phyloP scores from a whole-genome alignment of 2,329 filamentous ascomycete genomes.

The Myotisia sp. region DNA sequence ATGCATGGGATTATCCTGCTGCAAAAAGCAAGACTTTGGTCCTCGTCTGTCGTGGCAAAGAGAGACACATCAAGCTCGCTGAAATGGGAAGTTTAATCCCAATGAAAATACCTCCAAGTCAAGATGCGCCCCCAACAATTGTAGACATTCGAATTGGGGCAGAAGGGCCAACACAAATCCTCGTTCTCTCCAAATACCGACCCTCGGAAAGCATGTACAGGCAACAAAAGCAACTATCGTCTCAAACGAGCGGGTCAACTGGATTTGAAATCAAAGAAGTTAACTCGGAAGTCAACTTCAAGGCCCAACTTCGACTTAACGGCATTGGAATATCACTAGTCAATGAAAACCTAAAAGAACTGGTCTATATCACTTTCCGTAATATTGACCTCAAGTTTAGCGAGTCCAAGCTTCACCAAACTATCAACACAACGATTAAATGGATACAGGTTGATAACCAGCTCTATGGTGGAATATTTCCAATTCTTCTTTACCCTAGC shows the following conservation, averaged over 20 bases:
- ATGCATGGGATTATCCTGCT: constrained; percentile 97
- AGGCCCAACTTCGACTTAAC: constrained; percentile 72
- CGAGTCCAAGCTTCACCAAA: constrained; percentile 89
- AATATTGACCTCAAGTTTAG: constrained; percentile 84
- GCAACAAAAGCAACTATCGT: constrained; percentile 42
- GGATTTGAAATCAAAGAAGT: constrained; percentile 91
- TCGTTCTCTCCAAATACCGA: constrained; percentile 89
- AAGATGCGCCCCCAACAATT: constrained; percentile 57
- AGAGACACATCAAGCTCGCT: constrained; percentile 83
- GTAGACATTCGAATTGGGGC: constrained; percentile 95
- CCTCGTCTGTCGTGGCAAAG: constrained; percentile 61
- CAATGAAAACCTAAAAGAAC: constrained; percentile 78
- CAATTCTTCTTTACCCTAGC: constrained; percentile 90
- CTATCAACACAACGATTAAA: constrained; percentile 76
- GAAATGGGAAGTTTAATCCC: constrained; percentile 94
- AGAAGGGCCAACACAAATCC: constrained; percentile 84
- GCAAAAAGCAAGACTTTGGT: constrained; percentile 93
- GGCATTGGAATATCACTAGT: constrained; percentile 88
- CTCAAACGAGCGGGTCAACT: constrained; percentile 45
- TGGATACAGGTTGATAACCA: constrained; percentile 99
- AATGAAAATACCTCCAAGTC: constrained; percentile 65
- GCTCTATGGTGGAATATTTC: constrained; percentile 94
- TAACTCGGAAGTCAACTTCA: constrained; percentile 76
- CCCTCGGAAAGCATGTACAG: constrained; percentile 83
- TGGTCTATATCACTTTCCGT: constrained; percentile 84